Evolutionary conservation across 2,329 filamentous ascomycete genomes (phyloP), one percentile per base, ranked within the genome.

Genomic region (Beauveria rudraprayagi): DNA sequence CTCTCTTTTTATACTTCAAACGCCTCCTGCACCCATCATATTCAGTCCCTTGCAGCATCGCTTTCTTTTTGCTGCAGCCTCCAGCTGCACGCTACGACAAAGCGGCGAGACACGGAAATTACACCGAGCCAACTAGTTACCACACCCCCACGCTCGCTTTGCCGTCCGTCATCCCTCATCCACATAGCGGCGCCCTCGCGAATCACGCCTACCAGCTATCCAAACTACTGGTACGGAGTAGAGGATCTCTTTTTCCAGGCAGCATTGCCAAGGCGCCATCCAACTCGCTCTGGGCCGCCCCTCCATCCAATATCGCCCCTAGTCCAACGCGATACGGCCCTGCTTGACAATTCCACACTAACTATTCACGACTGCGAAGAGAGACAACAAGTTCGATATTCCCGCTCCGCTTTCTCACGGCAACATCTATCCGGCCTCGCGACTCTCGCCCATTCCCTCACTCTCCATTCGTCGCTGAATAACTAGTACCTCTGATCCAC

Each of bases 41-140:
- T 37, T 16, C 10, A 7, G 5, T n/a, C 43, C 28, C 48, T 34
- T 52, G 28, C 28, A 34, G 28, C 16, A 30, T n/a, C 19, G 11
- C 43, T 30, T 22, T 56, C 28, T 44, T 56, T 52, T 56, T 34
- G 26, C 28, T 34, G n/a, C 54, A 24, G 41, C 41, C 9, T 28
- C 41, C 40, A 26, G 41, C 26, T 34, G 41, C 17, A 34, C 43
- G 43, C 43, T 22, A 16, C 19, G 28, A n/a, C 55, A 28, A 54
- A 28, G 55, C 43, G 54, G 54, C 54, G 54, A 34, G 44, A 22
- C 28, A 50, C 46, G 56, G 56, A 58, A 43, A 58, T 58, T 58
- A 43, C 56, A 30, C 55, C 28, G 8, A n/a, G 44, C 54, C 24
- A 37, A 37, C 14, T 16, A 37, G 34, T 37, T 16, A 14, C 43